Evolutionary conservation across 2,329 filamentous ascomycete species (phyloP), one percentile per base, ranked within the genome.

Genomic region (Stachybotrys elegans): DNA sequence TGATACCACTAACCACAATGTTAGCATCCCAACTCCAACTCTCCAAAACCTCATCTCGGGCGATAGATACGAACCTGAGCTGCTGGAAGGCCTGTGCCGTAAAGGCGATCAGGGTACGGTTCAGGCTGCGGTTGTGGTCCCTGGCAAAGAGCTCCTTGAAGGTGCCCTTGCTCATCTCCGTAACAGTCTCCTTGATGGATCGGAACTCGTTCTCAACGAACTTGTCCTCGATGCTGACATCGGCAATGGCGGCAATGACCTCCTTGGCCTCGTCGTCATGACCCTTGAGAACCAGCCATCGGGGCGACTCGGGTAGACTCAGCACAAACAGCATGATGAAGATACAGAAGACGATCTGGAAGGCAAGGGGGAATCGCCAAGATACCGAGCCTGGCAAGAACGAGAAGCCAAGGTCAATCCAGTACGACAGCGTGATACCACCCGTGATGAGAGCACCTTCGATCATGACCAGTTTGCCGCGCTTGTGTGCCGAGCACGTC

Each of bases 51-150:
- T n/a, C n/a, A n/a, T n/a, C n/a, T n/a, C n/a, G n/a, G n/a, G n/a
- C n/a, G n/a, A n/a, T n/a, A n/a, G n/a, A n/a, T n/a, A n/a, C n/a
- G 14, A 9, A 14, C 19, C 31, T 32, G 20, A 51, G 75, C 50
- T 85, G 81, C 39, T 81, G 80, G 53, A 86, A 82, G 48, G 81
- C 72, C 57, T 87, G 81, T 31, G 83, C 75, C 23, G 78, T 62
- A 34, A 75, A 75, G 19, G 78, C 83, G 48, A 83, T 76, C 50
- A 83, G 60, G 41, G 85, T 72, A 14, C 83, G 71, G 39, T 72
- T 82, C 4, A 82, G 69, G 32, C 61, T 55, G 22, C 83, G 73
- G 71, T 80, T 83, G 43, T 74, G 61, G 21, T 75, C 72, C 7
- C 77, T 70, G 12, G 67, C 73, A 54, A 84, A 82, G 62, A 84